Evolutionary conservation across 179 eudicot species (phyloP).

Genomic region (Patellifolia procumbens): DNA sequence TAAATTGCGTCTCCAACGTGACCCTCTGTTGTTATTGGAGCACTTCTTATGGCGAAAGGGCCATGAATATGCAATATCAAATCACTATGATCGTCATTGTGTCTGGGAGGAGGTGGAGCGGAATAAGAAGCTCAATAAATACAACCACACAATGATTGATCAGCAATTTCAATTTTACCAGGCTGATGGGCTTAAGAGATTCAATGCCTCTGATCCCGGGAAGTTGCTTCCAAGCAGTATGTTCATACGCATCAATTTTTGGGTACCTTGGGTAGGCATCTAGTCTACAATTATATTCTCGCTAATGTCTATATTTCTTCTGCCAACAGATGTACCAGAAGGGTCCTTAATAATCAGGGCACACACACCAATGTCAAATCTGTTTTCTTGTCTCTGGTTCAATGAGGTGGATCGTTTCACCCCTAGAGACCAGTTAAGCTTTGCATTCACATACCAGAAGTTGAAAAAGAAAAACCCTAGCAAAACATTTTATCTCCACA

Average conservation of each 20-base stretch:
- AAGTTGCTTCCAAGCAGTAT: constrained; percentile 89
- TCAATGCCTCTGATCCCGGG: constrained; percentile 67
- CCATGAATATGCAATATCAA: constrained; percentile 80
- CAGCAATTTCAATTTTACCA: constrained; percentile 83
- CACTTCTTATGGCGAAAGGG: constrained; percentile 87
- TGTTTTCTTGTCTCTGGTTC: constrained; percentile 93
- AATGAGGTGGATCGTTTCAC: constrained; percentile 90
- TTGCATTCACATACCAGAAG: constrained; percentile 83
- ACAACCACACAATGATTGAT: constrained; percentile 79
- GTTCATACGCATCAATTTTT: constrained; percentile 25
- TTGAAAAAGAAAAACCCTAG: constrained; percentile 72
- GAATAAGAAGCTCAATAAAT: constrained; percentile 89
- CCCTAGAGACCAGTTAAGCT: constrained; percentile 90
- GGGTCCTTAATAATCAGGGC: constrained; percentile 90
- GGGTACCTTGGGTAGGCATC: not conserved
- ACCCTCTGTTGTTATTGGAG: constrained; percentile 78
- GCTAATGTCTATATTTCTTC: constrained; percentile 15
- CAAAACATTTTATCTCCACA: constrained; percentile 77
- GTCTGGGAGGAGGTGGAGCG: constrained; percentile 94
- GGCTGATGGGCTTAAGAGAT: constrained; percentile 82
- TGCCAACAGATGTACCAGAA: constrained; percentile 84
- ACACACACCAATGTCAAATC: constrained; percentile 93
- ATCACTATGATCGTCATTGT: constrained; percentile 96
- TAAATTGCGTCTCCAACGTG: constrained; percentile 83
- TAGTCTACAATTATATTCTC: not conserved